Evolutionary conservation across 176 grass and related monocot genomes (phyloP).

Genomic region (Juncus effusus): DNA sequence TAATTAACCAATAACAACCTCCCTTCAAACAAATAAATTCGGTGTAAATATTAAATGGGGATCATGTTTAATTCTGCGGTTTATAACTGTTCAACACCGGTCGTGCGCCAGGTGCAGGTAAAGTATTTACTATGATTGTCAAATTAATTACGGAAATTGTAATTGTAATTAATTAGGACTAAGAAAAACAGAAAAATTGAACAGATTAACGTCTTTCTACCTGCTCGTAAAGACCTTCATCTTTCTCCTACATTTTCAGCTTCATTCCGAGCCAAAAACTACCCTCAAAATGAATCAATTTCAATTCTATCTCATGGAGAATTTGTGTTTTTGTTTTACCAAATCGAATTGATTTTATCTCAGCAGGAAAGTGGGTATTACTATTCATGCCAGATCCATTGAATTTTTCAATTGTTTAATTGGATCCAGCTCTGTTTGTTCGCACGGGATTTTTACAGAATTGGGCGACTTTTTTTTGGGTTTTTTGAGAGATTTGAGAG

Average conservation of each 20-base stretch:
- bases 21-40: too few relatives aligned
- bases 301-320: background rate
- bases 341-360: background rate
- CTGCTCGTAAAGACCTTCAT: too few relatives aligned
- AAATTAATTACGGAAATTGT: background rate
- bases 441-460: background rate
- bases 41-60: too few relatives aligned
- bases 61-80: background rate
- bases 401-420: background rate
- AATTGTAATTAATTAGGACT: background rate
- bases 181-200: background rate
- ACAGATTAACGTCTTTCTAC: background rate
- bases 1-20: too few relatives aligned
- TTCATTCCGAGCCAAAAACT: background rate
- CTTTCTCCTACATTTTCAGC: background rate
- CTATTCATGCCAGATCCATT: background rate
- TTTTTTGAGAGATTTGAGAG: slow-evolving; percentile 13
- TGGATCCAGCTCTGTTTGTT: background rate
- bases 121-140: background rate
- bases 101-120: background rate
- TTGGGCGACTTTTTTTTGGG: background rate
- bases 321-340: slow-evolving; percentile 8
- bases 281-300: background rate
- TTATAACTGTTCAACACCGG: background rate
- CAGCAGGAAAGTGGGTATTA: background rate